phyloP scores from a whole-genome alignment of 805 yeast species.

The Saturnispora bothae region DNA sequence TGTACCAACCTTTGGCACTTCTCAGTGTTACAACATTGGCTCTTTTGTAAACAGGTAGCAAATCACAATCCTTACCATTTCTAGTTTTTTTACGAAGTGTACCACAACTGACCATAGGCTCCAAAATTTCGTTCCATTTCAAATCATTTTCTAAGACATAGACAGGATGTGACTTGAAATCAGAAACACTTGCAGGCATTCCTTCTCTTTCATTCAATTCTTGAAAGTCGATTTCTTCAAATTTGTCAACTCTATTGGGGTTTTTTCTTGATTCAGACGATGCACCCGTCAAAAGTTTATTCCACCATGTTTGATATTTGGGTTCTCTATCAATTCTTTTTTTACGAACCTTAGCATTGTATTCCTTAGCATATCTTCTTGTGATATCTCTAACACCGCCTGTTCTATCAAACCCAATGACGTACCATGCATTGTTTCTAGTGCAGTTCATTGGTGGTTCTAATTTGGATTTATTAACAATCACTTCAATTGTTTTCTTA shows the following conservation, averaged over 20 bases:
- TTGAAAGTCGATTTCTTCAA: constrained; percentile 51
- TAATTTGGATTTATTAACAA: constrained; percentile 36
- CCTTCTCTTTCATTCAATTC: constrained; percentile 66
- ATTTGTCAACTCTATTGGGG: constrained; percentile 31
- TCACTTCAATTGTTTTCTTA: constrained; percentile 50
- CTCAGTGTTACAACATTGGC: constrained; percentile 50
- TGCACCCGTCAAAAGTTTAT: constrained; percentile 30
- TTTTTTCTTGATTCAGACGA: constrained; percentile 18
- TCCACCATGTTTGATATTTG: constrained; percentile 53
- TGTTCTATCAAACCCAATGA: constrained; percentile 58
- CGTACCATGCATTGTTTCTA: constrained; percentile 58
- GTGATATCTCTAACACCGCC: constrained; percentile 76
- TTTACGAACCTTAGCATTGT: constrained; percentile 64
- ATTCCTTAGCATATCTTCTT: constrained; percentile 61
- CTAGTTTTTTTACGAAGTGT: constrained; percentile 38
- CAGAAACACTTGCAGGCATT: constrained; percentile 75
- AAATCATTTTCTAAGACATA: constrained; percentile 74
- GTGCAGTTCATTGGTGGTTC: constrained; percentile 58
- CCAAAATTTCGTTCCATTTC: constrained; percentile 58
- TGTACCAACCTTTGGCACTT: constrained; percentile 80
- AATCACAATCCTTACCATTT: constrained; percentile 28
- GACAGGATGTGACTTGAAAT: constrained; percentile 78
- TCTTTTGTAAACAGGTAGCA: constrained; percentile 55
- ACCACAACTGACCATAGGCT: constrained; percentile 67
- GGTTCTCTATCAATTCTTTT: constrained; percentile 57